Evolutionary conservation across 1,284 basidiomycete species (phyloP), one percentile per base, ranked within the genome.

Genomic region (Cryptococcus hybrid): DNA sequence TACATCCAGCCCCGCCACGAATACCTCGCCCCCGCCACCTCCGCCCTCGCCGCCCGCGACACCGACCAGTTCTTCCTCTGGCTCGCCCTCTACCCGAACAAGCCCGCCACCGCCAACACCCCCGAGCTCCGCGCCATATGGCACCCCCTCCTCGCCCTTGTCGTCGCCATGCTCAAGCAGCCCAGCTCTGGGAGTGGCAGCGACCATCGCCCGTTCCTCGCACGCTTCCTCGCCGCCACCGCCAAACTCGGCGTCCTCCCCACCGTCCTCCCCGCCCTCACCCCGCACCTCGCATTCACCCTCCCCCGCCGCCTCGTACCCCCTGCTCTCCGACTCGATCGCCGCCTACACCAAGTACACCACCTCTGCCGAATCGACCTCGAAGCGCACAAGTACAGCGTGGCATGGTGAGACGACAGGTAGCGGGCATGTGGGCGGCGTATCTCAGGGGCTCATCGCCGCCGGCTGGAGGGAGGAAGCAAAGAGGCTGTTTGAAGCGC

Each of bases 81-180:
- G 73, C 55, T 75, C 30, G 57, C 58, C n/a, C 61, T 74, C 24
- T 64, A 67, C 45, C 69, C 73, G 1, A 74, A 74, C 47, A 63
- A 71, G 42, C 67, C 67, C 0, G 71, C 73, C 5, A 66, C 61
- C 5, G 15, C 15, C 8, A 56, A 61, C 53, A 57, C 63, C 56
- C 65, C 68, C 1, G 42, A 6, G 1, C 42, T 71, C 7, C 66
- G 67, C 13, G 15, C 13, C 30, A 60, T 60, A 8, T 75, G 71
- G 71, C 30, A 52, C 5, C 73, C 73, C 0, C 38, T 73, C 15
- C 56, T 67, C 38, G 15, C 56, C 40, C 55, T 49, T 2, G 13
- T 73, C 35, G 35, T 68, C 35, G 47, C 15, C 30, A 4, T 4
- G 3, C 30, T 30, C 30, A 4, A 30, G 30, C 30, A 30, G 30